Percentiles rank a stretch among this genome's conserved stretches.
Conservation (phyloP, 768 basidiomycete genomes). For the Auricularia auricula-judae region DNA sequence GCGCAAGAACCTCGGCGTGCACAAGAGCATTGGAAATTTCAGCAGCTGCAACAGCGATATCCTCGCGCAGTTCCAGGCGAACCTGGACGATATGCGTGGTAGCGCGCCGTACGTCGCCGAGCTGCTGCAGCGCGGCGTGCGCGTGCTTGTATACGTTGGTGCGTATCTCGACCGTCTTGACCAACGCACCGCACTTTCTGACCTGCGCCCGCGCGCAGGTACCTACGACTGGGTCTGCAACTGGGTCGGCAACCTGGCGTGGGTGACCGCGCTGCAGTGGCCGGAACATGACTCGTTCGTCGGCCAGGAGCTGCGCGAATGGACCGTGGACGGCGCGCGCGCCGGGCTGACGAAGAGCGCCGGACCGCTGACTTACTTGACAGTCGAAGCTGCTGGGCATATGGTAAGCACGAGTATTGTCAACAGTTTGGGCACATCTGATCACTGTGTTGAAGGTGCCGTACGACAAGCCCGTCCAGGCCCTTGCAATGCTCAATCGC, state of each 20-base stretch:
- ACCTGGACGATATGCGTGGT: constrained; percentile 29
- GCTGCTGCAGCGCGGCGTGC: constrained; percentile 25
- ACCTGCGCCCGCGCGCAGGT: background rate
- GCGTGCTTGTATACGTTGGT: constrained; percentile 21
- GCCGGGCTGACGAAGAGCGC: constrained; percentile 28
- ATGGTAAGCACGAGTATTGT: constrained; percentile 15
- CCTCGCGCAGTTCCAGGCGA: constrained; percentile 31
- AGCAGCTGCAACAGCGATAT: constrained; percentile 33
- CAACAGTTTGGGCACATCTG: background rate
- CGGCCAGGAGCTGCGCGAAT: constrained; percentile 16
- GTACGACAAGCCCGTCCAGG: constrained; percentile 18
- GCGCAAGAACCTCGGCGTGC: constrained; percentile 51
- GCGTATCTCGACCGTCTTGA: background rate
- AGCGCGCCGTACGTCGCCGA: constrained; percentile 27
- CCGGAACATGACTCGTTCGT: constrained; percentile 39
- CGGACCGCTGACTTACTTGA: constrained; percentile 18
- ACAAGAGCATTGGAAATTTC: constrained; percentile 34
- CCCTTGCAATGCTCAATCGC: constrained; percentile 22
- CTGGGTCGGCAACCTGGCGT: constrained; percentile 42
- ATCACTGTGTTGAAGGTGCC: constrained; percentile 8
- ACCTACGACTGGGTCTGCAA: constrained; percentile 15
- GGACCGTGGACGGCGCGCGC: constrained; percentile 22
- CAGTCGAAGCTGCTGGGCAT: constrained; percentile 19
- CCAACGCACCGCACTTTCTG: too few relatives aligned
- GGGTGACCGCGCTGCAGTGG: constrained; percentile 70